A percentile compares a stretch with the other conserved stretches of the same genome.
These are phyloP conservation scores for Wickerhamomyces ciferrii DNA, from an alignment of 805 yeast genomes.

Conservation along the genomic window DNA sequence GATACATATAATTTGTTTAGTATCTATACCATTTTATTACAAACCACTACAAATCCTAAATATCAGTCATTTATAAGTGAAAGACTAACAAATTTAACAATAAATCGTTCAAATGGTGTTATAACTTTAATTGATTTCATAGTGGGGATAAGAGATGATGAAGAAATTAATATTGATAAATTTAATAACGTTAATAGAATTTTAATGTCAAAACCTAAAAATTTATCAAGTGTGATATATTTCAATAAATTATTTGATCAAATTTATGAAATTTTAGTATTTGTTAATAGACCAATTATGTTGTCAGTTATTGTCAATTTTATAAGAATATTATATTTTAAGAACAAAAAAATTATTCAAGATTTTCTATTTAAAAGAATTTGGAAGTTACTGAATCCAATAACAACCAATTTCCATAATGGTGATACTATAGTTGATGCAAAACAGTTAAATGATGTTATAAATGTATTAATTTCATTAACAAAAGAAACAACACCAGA, in stretches of 20 bases:
- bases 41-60: constrained; percentile 40
- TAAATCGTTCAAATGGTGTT: constrained; percentile 65
- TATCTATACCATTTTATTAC: constrained; percentile 51
- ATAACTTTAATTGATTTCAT: constrained; percentile 69
- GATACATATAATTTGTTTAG: constrained; percentile 65
- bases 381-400: constrained; percentile 41
- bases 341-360: constrained; percentile 41
- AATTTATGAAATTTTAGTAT: constrained; percentile 49
- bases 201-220: constrained; percentile 56
- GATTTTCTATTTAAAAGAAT: constrained; percentile 56
- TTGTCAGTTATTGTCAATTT: constrained; percentile 52
- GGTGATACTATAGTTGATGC: constrained; percentile 35
- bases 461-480: constrained; percentile 63
- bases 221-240: constrained; percentile 42
- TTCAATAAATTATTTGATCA: constrained; percentile 59
- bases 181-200: constrained; percentile 64
- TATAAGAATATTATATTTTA: constrained; percentile 43
- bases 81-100: constrained; percentile 49
- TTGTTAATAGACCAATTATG: constrained; percentile 57
- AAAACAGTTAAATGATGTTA: constrained; percentile 48
- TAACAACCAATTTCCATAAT: constrained; percentile 10
- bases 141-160: constrained; percentile 71
- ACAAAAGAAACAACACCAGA: constrained; percentile 38
- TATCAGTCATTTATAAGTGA: constrained; percentile 42
- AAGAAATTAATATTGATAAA: constrained; percentile 60